phyloP scores from a whole-genome alignment of 495 filamentous ascomycete species.

The Xylaria bambusicola region DNA sequence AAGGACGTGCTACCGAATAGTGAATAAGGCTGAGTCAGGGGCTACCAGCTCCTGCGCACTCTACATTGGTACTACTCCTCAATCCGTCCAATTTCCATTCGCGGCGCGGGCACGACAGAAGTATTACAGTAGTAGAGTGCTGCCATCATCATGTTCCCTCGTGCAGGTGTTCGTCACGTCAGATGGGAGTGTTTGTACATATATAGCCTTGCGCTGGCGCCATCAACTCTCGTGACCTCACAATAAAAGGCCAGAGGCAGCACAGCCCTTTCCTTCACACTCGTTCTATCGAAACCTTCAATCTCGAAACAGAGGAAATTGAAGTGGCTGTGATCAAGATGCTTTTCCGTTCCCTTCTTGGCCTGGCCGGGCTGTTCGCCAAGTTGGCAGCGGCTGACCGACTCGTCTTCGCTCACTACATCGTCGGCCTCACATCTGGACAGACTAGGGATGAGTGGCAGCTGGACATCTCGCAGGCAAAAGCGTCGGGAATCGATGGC shows the following conservation, averaged over 20 bases:
- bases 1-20: not conserved
- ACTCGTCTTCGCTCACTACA: conserved; percentile 54
- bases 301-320: not conserved
- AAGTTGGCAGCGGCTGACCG: conserved; percentile 24
- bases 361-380: conserved; percentile 23
- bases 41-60: not conserved
- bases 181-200: not conserved
- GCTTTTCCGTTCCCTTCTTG: conserved; percentile 20
- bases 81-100: not conserved
- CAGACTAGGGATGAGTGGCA: conserved; percentile 56
- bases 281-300: not conserved
- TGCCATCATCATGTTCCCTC: too few species aligned
- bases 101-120: not conserved
- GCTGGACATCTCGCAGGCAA: conserved; percentile 61
- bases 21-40: not conserved
- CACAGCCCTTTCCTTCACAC: not conserved
- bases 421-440: conserved; percentile 48
- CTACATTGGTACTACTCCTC: not conserved
- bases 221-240: not conserved
- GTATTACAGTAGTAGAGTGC: too few species aligned
- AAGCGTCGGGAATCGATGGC: conserved; percentile 66
- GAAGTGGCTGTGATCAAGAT: not conserved
- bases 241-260: not conserved
- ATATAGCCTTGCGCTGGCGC: conserved; percentile 11
- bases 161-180: too few species aligned